Evolutionary conservation across 345 rosid species (phyloP).

Genomic region (Salix udensis): DNA sequence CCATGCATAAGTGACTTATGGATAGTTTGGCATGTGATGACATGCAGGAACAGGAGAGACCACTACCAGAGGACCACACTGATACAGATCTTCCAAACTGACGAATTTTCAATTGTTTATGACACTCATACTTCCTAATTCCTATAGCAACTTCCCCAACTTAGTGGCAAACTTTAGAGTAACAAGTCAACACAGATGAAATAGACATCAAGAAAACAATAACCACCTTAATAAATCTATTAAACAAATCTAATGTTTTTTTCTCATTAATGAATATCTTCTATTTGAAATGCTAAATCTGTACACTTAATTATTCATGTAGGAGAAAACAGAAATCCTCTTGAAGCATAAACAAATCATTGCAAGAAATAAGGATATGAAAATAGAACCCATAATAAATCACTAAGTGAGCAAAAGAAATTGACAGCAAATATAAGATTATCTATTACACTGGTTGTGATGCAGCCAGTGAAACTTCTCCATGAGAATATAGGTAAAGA

Average conservation of each 20-base stretch:
- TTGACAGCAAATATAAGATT: constrained; percentile 25
- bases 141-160: not conserved
- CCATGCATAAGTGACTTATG: not conserved
- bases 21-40: not conserved
- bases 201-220: not conserved
- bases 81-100: not conserved
- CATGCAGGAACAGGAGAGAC: not conserved
- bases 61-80: not conserved
- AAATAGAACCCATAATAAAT: constrained; percentile 9
- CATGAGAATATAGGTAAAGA: constrained; percentile 90
- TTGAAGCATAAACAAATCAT: not conserved
- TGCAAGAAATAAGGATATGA: not conserved
- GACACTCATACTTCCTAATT: not conserved
- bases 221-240: not conserved
- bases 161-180: not conserved
- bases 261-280: not conserved
- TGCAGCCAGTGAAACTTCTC: constrained; percentile 92
- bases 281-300: constrained; percentile 1
- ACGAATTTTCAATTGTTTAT: not conserved
- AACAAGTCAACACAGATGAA: not conserved
- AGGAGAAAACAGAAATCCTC: not conserved
- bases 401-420: not conserved
- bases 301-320: not conserved
- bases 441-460: constrained; percentile 99
- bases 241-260: not conserved